Percentiles rank a stretch among this genome's conserved stretches.
These are phyloP conservation scores for Pleurotus cornucopiae DNA, from an alignment of 768 basidiomycete species.

Conservation along the genomic window DNA sequence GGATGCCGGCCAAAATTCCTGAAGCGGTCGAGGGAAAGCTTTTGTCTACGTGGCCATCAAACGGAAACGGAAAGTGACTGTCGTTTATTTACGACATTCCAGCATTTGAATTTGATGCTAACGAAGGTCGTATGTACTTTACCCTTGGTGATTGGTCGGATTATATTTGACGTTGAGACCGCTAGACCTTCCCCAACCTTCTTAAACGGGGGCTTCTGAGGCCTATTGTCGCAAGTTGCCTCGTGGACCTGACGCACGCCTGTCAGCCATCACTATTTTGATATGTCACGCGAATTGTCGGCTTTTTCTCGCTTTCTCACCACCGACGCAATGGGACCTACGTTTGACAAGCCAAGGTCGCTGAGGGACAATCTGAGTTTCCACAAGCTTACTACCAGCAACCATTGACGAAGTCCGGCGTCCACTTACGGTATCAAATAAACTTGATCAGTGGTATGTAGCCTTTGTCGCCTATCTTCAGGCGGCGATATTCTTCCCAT, in stretches of 20 bases:
- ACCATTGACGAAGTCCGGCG: no score
- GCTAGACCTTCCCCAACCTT: neutral
- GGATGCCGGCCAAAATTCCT: no score
- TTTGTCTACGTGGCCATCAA: no score
- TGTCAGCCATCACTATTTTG: neutral
- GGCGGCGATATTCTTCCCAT: no score
- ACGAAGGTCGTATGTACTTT: conserved; percentile 7
- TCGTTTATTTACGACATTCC: no score
- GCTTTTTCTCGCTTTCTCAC: conserved; percentile 8
- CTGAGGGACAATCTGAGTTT: neutral
- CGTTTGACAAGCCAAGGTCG: no score
- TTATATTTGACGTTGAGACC: neutral
- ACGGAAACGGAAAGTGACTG: no score
- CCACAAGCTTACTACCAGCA: neutral
- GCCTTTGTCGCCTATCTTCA: no score
- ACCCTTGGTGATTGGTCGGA: neutral
- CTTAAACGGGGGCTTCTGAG: neutral
- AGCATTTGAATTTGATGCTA: neutral
- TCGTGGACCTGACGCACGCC: neutral
- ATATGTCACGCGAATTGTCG: conserved; percentile 5
- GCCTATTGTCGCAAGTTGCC: neutral
- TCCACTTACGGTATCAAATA: no score
- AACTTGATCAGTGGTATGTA: no score
- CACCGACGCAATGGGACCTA: no score
- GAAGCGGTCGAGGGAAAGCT: no score